Percentiles rank a stretch among this genome's conserved stretches.
These are phyloP conservation scores for Yamadazyma endophytica DNA, from an alignment of 805 yeast genomes.

Conservation along the genomic window DNA sequence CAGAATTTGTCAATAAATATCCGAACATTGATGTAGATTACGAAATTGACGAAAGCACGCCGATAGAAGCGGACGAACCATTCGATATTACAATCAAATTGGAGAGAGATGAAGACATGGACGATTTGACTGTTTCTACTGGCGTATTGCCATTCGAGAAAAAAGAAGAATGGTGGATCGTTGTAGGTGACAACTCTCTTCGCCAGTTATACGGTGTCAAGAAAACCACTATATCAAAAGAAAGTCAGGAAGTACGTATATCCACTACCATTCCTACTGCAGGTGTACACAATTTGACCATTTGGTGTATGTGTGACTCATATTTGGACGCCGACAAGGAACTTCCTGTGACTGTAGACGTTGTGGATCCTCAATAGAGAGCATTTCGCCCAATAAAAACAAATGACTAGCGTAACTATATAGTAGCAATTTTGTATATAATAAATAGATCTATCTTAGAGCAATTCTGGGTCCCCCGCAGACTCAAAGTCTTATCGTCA, in stretches of 20 bases:
- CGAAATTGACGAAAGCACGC: conserved; percentile 39
- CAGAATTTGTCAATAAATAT: conserved; percentile 82
- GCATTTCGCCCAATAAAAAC: no score
- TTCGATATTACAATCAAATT: conserved; percentile 45
- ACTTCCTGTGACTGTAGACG: conserved; percentile 48
- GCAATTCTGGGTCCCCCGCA: no score
- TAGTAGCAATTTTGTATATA: no score
- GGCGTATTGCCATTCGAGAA: conserved; percentile 58
- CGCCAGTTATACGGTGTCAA: conserved; percentile 71
- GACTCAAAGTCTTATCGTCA: no score
- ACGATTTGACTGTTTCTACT: conserved; percentile 55
- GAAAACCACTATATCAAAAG: conserved; percentile 52
- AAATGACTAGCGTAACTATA: no score
- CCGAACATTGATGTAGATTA: conserved; percentile 78
- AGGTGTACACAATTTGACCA: conserved; percentile 59
- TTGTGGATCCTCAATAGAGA: no score
- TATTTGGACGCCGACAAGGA: conserved; percentile 93
- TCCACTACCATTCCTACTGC: conserved; percentile 53
- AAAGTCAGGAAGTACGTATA: conserved; percentile 49
- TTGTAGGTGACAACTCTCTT: conserved; percentile 62
- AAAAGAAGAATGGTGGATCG: conserved; percentile 81
- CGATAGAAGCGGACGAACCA: conserved; percentile 45
- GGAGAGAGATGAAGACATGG: conserved; percentile 74
- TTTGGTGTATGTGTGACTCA: conserved; percentile 90
- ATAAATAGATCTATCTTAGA: no score